Evolutionary conservation across 2,329 filamentous ascomycete genomes (phyloP).

Genomic region (Colletotrichum sp.): DNA sequence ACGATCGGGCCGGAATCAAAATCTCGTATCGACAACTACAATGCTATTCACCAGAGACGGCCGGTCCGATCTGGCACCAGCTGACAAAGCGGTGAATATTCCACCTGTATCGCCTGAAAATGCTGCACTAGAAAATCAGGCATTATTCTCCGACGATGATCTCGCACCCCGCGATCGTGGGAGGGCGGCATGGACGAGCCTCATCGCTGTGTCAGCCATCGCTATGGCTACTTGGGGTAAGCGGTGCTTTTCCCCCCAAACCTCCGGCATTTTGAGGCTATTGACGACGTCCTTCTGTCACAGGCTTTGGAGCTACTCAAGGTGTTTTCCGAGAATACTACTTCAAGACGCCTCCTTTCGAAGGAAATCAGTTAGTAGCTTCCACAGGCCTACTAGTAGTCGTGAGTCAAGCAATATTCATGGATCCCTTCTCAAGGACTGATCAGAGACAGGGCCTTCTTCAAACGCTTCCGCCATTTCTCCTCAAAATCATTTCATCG

Average conservation of each 20-base stretch:
- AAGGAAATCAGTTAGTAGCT: not conserved
- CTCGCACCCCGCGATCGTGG: not conserved
- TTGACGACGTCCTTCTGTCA: not conserved
- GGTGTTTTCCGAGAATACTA: not conserved
- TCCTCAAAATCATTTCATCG: not conserved
- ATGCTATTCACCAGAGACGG: not conserved
- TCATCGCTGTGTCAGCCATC: not conserved
- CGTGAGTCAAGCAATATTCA: not conserved
- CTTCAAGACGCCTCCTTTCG: not conserved
- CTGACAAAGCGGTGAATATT: not conserved
- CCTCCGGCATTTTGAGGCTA: not conserved
- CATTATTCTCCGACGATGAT: not conserved
- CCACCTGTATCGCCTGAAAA: not conserved
- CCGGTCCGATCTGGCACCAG: not conserved
- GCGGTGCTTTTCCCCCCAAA: not conserved
- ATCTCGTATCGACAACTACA: not conserved
- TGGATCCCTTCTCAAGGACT: not conserved
- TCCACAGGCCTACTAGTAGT: not conserved
- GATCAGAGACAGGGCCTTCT: not conserved
- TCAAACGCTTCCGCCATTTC: not conserved
- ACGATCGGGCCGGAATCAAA: not conserved
- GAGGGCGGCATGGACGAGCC: not conserved
- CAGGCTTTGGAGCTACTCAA: slow-evolving; percentile 1
- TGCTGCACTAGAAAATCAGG: not conserved
- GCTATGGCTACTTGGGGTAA: slow-evolving; percentile 7